Evolutionary conservation across 805 yeast genomes (phyloP).

Genomic region (Kodamaea hsintzibuensis): DNA sequence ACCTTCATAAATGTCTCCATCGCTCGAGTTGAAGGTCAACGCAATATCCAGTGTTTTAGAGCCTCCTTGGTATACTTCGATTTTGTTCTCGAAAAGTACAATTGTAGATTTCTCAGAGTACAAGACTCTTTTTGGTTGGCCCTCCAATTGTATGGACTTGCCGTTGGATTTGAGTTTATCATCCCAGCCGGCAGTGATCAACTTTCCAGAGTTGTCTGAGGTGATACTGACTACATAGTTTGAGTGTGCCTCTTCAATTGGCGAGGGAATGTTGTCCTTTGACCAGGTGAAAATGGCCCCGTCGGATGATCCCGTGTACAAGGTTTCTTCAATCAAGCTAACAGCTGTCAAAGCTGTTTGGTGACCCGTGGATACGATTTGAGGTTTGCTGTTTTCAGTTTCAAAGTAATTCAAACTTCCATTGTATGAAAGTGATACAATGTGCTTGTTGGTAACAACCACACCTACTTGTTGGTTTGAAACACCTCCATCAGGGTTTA

Average conservation of each 20-base stretch:
- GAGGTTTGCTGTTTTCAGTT: slow-evolving; percentile 36
- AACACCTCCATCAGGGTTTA: slow-evolving; percentile 40
- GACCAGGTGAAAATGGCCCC: slow-evolving; percentile 72
- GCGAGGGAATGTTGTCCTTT: slow-evolving; percentile 32
- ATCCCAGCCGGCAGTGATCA: slow-evolving; percentile 84
- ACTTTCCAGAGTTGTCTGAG: slow-evolving; percentile 33
- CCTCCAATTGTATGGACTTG: slow-evolving; percentile 16
- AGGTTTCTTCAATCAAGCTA: slow-evolving; percentile 22
- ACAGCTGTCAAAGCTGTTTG: slow-evolving; percentile 77
- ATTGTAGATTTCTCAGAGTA: slow-evolving; percentile 28
- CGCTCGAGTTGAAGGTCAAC: slow-evolving; percentile 18
- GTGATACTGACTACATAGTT: slow-evolving; percentile 57
- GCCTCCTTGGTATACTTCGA: slow-evolving; percentile 23
- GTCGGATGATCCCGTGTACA: slow-evolving; percentile 77
- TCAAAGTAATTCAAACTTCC: slow-evolving; percentile 71
- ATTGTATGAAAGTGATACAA: slow-evolving; percentile 66
- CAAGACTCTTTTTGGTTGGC: slow-evolving; percentile 39
- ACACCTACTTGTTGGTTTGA: slow-evolving; percentile 81
- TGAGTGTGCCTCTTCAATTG: slow-evolving; percentile 46
- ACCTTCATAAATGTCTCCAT: slow-evolving; percentile 4
- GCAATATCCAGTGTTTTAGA: slow-evolving; percentile 21
- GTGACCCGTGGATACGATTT: slow-evolving; percentile 63
- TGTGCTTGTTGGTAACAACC: slow-evolving; percentile 55
- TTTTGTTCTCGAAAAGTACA: slow-evolving; percentile 32
- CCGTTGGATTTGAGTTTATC: slow-evolving; percentile 57